A percentile compares a stretch with the other conserved stretches of the same genome.
Evolutionary conservation across 2,329 filamentous ascomycete genomes (phyloP).

Genomic region (Cordyceps cicadae): DNA sequence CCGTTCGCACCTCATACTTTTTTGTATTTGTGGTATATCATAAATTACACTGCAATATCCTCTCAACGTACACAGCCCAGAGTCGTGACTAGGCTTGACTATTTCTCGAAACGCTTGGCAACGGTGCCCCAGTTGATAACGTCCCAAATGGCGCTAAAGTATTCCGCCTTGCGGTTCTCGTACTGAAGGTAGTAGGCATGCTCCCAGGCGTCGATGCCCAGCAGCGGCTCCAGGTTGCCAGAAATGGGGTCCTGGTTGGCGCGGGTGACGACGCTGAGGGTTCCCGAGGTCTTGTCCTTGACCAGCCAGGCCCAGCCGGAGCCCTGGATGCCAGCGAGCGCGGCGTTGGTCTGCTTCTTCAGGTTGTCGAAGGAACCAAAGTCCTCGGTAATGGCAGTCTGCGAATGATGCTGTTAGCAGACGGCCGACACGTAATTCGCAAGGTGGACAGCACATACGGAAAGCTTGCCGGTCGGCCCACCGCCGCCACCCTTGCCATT

Average conservation of each 20-base stretch:
- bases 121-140: slow-evolving; percentile 94
- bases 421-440: neutral
- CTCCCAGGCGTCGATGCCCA: slow-evolving; percentile 94
- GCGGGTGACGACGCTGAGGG: slow-evolving; percentile 59
- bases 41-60: slow-evolving; percentile 5
- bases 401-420: neutral
- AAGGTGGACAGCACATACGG: slow-evolving; percentile 26
- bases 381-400: slow-evolving; percentile 53
- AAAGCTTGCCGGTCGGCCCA: slow-evolving; percentile 53
- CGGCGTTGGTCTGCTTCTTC: slow-evolving; percentile 57
- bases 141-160: slow-evolving; percentile 89
- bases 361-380: slow-evolving; percentile 61
- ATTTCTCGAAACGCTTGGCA: slow-evolving; percentile 60
- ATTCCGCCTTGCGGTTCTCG: slow-evolving; percentile 94
- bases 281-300: slow-evolving; percentile 56
- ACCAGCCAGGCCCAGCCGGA: slow-evolving; percentile 89
- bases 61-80: neutral
- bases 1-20: neutral
- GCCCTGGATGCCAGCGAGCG: slow-evolving; percentile 70
- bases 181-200: slow-evolving; percentile 95
- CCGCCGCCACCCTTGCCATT: slow-evolving; percentile 54
- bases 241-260: slow-evolving; percentile 86
- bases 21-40: slow-evolving; percentile 5
- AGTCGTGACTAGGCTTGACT: slow-evolving; percentile 17
- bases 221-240: slow-evolving; percentile 70